Base-by-base conservation (phyloP, 345 rosid species). In the Anastatica hierochuntica region DNA sequence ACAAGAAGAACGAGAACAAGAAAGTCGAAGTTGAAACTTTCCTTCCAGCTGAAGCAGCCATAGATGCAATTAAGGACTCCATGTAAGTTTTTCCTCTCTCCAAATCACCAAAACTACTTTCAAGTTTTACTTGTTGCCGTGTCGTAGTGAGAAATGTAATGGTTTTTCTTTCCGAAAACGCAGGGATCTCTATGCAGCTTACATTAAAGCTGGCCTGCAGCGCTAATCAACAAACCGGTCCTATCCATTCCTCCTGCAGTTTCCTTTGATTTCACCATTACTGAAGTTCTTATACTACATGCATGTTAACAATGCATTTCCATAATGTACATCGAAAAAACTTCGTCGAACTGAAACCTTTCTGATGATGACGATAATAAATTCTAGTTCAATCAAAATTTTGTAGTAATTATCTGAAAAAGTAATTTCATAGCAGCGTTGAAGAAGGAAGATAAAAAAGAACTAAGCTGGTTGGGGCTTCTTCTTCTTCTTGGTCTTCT, bases 1-100 rank as follows among this genome's bases (percentile, higher is more conserved):
- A 92, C 71, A 92, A 92, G 65, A 92, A 92, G 81, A 92, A 92
- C 12, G 98, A 92, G 83, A 88, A 92, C 82, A 92, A 88, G 88
- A 76, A 74, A 66, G 98, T 92, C 46, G 84, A 63, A 24, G 98
- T 88, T 13, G 98, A 92, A 65, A 90, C 77, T 67, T 92, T 88
- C 66, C 72, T 92, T 53, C 95, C 98, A 16, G 83, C 94, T 26
- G 81, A 77, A 56, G 48, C 86, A 20, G 95, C 97, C 23, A 33
- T 78, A 16, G 73, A 70, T 7, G 95, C 98, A 55, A 83, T 92
- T 72, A 77, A 85, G 56, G 72, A 85, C 70, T 88, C 97, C 62
- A 88, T 88, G 98, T 92, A 49, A 81, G 95, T 65, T 36, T 65
- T 36, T n/a, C 3, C 15, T 17, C 24, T 21, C 44, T 27, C 29